These are phyloP conservation scores for Xylaria cubensis DNA, from an alignment of 495 filamentous ascomycete genomes.

Conservation along the genomic window DNA sequence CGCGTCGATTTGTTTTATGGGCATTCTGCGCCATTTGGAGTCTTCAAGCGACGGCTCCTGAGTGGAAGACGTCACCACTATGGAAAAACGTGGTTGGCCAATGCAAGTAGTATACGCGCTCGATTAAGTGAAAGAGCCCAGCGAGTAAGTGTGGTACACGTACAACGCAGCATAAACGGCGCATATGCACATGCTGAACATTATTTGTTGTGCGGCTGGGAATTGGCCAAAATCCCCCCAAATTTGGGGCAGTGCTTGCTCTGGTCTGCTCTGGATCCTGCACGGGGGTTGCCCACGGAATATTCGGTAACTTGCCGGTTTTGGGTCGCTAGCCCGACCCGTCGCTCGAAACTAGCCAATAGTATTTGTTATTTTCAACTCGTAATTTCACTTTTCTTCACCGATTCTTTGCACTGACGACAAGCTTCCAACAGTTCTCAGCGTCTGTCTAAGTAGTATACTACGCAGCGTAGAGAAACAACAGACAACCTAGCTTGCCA, in stretches of 20 bases:
- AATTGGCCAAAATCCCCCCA: background rate
- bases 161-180: background rate
- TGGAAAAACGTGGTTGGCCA: constrained; percentile 13
- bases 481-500: background rate
- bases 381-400: constrained; percentile 40
- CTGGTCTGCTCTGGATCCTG: background rate
- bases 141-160: background rate
- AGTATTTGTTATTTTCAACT: constrained; percentile 24
- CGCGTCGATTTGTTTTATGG: background rate
- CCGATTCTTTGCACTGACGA: constrained; percentile 38
- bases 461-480: background rate
- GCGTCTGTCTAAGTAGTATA: background rate
- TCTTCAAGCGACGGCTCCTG: background rate
- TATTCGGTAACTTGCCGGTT: constrained; percentile 17
- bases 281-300: background rate
- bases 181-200: background rate
- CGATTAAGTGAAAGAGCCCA: background rate
- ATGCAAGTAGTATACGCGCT: constrained; percentile 1
- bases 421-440: constrained; percentile 2
- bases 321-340: constrained; percentile 14
- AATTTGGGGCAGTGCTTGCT: background rate
- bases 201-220: constrained; percentile 7
- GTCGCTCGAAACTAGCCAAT: constrained; percentile 37
- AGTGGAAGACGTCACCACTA: background rate
- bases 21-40: background rate